A percentile compares a stretch with the other conserved stretches of the same genome.
Evolutionary conservation across 768 basidiomycete species (phyloP).

Genomic region (Boletus reticuloceps): DNA sequence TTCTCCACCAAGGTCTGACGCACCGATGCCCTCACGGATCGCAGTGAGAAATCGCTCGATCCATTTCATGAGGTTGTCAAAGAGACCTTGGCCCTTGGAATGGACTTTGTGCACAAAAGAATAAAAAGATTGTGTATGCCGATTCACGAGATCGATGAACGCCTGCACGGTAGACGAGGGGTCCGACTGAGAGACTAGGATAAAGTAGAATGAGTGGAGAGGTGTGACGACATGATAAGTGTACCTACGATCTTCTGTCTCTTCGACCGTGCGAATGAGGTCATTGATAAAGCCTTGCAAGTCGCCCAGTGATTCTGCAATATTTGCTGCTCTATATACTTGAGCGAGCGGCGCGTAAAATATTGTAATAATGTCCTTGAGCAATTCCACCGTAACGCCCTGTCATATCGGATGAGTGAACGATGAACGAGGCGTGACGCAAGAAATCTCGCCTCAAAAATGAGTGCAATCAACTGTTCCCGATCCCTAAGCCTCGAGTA

Average conservation of each 20-base stretch:
- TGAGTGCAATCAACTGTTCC: slow-evolving; percentile 87
- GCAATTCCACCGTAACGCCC: slow-evolving; percentile 91
- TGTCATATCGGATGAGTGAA: slow-evolving; percentile 29
- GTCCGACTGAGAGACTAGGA: slow-evolving; percentile 75
- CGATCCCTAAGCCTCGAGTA: slow-evolving; percentile 81
- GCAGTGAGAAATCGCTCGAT: slow-evolving; percentile 92
- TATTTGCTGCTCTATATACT: slow-evolving; percentile 96
- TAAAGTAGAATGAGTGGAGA: not conserved
- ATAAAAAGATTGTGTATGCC: slow-evolving; percentile 96
- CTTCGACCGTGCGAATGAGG: slow-evolving; percentile 91
- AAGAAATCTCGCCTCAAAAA: slow-evolving; percentile 77
- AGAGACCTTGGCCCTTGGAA: slow-evolving; percentile 91
- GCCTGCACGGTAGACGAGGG: slow-evolving; percentile 84
- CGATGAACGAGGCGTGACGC: not conserved
- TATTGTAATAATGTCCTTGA: slow-evolving; percentile 98
- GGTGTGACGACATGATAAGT: not conserved
- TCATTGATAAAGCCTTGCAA: slow-evolving; percentile 94
- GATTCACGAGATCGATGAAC: slow-evolving; percentile 89
- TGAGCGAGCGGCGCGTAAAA: slow-evolving; percentile 96
- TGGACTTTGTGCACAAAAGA: slow-evolving; percentile 98
- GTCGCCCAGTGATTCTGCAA: slow-evolving; percentile 89
- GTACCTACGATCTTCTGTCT: slow-evolving; percentile 79
- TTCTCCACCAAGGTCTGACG: slow-evolving; percentile 12
- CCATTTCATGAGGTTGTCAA: slow-evolving; percentile 94
- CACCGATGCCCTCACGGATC: slow-evolving; percentile 84